These are phyloP conservation scores for Cantharellus anzutake DNA, from an alignment of 768 basidiomycete species.

Conservation along the genomic window DNA sequence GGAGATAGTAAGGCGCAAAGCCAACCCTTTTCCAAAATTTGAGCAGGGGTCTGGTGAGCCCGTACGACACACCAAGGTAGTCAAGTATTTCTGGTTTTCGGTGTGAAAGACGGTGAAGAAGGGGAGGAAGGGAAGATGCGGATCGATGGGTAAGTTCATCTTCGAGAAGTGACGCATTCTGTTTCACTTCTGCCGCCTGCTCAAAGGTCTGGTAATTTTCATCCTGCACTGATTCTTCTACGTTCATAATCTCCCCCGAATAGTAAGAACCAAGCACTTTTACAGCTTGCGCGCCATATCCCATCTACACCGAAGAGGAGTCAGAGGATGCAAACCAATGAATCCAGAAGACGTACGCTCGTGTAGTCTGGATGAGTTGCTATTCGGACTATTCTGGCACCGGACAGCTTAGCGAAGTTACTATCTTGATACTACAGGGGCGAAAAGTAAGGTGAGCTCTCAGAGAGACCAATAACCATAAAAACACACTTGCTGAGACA, in stretches of 20 bases:
- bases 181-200: conserved; percentile 28
- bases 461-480: neutral
- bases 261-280: conserved; percentile 79
- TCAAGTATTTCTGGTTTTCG: conserved; percentile 78
- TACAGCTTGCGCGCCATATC: conserved; percentile 82
- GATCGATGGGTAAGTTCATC: conserved; percentile 62
- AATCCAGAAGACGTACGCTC: conserved; percentile 29
- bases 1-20: conserved; percentile 78
- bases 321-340: conserved; percentile 5
- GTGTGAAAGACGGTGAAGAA: conserved; percentile 79
- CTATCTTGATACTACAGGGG: conserved; percentile 71
- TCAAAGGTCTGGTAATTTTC: conserved; percentile 38
- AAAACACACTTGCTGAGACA: conserved; percentile 42
- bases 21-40: conserved; percentile 94
- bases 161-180: conserved; percentile 43
- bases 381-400: conserved; percentile 78
- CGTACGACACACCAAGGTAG: conserved; percentile 93
- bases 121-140: conserved; percentile 67
- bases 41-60: conserved; percentile 70
- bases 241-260: conserved; percentile 76
- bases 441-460: too few species aligned
- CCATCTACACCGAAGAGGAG: conserved; percentile 44
- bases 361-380: conserved; percentile 94
- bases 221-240: conserved; percentile 42
- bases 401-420: conserved; percentile 80